phyloP scores from a whole-genome alignment of 2,329 filamentous ascomycete genomes.

The Xenoacremonium recifei region DNA sequence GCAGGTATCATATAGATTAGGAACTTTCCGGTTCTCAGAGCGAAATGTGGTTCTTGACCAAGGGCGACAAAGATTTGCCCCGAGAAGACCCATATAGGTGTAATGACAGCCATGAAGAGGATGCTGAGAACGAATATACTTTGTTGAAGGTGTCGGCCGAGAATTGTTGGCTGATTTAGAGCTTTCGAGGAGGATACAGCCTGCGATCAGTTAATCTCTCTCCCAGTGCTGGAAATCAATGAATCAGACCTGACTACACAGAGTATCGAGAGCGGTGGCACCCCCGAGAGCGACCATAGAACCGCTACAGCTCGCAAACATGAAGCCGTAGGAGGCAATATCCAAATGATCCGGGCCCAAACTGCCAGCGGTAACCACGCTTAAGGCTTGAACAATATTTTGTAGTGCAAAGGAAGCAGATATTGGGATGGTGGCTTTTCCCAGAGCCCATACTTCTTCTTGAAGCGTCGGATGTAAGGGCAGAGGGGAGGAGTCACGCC shows the following conservation, averaged over 20 bases:
- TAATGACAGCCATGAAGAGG: not conserved
- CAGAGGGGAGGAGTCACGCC: not conserved
- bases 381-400: not conserved
- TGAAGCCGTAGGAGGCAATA: not conserved
- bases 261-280: not conserved
- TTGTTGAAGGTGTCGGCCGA: not conserved
- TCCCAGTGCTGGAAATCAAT: too few relatives aligned
- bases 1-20: not conserved
- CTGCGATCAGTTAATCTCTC: too few relatives aligned
- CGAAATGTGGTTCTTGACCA: not conserved
- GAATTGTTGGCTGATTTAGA: not conserved
- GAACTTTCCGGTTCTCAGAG: not conserved
- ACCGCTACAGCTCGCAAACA: not conserved
- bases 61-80: slow-evolving; percentile 1
- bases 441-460: not conserved
- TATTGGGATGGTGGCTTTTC: not conserved
- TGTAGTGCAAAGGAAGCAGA: not conserved
- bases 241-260: not conserved
- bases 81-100: not conserved
- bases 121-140: not conserved
- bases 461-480: not conserved
- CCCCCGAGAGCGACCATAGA: not conserved
- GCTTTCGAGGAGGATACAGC: not conserved
- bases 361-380: not conserved
- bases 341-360: not conserved